These are phyloP conservation scores for Botrytis porri DNA, from an alignment of 2,329 filamentous ascomycete genomes.

Conservation along the genomic window DNA sequence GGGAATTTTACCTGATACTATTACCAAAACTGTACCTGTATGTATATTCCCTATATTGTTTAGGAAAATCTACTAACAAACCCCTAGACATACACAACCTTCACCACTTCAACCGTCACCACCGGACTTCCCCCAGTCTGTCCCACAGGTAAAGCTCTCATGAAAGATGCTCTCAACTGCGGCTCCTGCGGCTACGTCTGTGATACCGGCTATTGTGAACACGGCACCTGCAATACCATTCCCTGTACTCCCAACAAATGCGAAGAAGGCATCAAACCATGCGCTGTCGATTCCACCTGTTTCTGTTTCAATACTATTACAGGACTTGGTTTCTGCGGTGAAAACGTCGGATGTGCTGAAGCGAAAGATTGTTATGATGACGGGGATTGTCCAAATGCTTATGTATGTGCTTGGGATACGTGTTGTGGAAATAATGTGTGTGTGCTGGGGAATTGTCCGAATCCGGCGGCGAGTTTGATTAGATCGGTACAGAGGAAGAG, in stretches of 20 bases:
- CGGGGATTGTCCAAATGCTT: conserved; percentile 12
- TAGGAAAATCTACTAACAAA: not conserved
- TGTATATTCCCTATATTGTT: not conserved
- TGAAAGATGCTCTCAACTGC: conserved; percentile 14
- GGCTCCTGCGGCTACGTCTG: conserved; percentile 16
- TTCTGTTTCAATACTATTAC: conserved; percentile 13
- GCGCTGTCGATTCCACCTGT: conserved; percentile 1
- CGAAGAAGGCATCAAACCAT: conserved; percentile 15
- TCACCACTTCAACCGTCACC: conserved; percentile 10
- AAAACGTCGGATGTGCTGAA: conserved; percentile 1
- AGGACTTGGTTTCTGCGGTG: conserved; percentile 12
- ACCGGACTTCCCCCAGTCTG: not conserved
- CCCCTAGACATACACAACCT: conserved; percentile 7
- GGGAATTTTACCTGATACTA: conserved; percentile 12
- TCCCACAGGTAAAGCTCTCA: conserved; percentile 12
- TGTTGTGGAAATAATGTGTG: conserved; percentile 18
- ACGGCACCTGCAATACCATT: conserved; percentile 11
- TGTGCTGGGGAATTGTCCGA: conserved; percentile 18
- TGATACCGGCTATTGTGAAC: conserved; percentile 16
- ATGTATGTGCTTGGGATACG: conserved; percentile 18
- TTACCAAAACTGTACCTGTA: not conserved
- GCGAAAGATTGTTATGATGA: conserved; percentile 10
- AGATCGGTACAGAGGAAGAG: not conserved
- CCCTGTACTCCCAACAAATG: conserved; percentile 9
- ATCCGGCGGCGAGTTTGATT: not conserved